A percentile compares a stretch with the other conserved stretches of the same genome.
These are phyloP conservation scores for Favolaschia claudopus DNA, from an alignment of 768 basidiomycete genomes.

Conservation along the genomic window DNA sequence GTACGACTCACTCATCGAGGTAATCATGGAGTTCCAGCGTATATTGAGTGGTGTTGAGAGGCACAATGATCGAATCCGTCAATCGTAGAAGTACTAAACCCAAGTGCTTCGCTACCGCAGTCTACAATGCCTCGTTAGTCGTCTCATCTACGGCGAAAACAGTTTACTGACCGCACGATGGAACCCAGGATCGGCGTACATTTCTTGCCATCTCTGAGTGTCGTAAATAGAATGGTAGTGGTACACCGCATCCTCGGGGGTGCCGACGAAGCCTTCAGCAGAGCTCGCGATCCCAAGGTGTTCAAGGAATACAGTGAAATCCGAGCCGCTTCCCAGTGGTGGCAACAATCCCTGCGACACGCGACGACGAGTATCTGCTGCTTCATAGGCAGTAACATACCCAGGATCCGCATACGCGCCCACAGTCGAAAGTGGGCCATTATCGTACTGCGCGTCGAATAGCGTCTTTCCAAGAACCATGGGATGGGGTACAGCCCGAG, in stretches of 20 bases:
- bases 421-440: slow-evolving; percentile 44
- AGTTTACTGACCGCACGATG: slow-evolving; percentile 64
- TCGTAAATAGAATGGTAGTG: slow-evolving; percentile 86
- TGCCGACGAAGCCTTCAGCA: slow-evolving; percentile 47
- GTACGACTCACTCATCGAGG: slow-evolving; percentile 56
- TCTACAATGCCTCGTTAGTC: slow-evolving; percentile 53
- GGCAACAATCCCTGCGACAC: slow-evolving; percentile 51
- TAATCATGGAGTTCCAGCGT: slow-evolving; percentile 70
- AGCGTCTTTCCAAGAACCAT: slow-evolving; percentile 57
- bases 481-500: slow-evolving; percentile 64
- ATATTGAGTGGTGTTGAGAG: slow-evolving; percentile 83
- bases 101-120: slow-evolving; percentile 71
- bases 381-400: slow-evolving; percentile 48
- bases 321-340: slow-evolving; percentile 86
- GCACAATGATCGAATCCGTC: slow-evolving; percentile 69
- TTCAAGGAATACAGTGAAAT: slow-evolving; percentile 93
- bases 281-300: slow-evolving; percentile 60
- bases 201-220: slow-evolving; percentile 72
- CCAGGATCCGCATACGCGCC: slow-evolving; percentile 49
- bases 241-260: slow-evolving; percentile 65
- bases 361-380: slow-evolving; percentile 39
- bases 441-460: slow-evolving; percentile 65
- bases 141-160: neutral
- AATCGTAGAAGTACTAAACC: slow-evolving; percentile 71
- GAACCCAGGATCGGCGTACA: slow-evolving; percentile 81